These are phyloP conservation scores for Coprinopsis strossmayeri DNA, from an alignment of 768 basidiomycete species.

Conservation along the genomic window DNA sequence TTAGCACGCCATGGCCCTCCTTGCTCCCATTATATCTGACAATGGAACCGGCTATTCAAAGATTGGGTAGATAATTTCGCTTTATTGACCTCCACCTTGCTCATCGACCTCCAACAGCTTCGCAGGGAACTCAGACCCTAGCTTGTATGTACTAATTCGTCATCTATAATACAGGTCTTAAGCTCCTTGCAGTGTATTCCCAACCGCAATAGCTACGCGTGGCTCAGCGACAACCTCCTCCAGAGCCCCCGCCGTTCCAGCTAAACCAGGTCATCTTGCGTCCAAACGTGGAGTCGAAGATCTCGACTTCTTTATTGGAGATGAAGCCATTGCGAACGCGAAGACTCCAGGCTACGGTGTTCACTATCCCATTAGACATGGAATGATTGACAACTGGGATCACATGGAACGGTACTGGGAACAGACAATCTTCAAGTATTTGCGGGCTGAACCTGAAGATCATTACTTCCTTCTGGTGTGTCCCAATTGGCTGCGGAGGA, in stretches of 20 bases:
- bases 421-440: constrained; percentile 99
- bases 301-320: constrained; percentile 99
- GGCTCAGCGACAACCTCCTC: constrained; percentile 59
- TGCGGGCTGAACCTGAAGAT: constrained; percentile 97
- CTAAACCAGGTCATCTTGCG: constrained; percentile 87
- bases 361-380: constrained; percentile 95
- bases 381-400: constrained; percentile 98
- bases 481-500: constrained; percentile 10
- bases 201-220: constrained; percentile 92
- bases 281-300: constrained; percentile 98
- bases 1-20: constrained; percentile 56
- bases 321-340: constrained; percentile 92
- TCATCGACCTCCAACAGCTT: constrained; percentile 47
- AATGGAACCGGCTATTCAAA: constrained; percentile 98
- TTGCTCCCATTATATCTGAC: constrained; percentile 95
- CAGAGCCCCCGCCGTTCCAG: constrained; percentile 71
- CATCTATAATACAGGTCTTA: not conserved
- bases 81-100: not conserved
- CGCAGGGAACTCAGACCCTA: constrained; percentile 98
- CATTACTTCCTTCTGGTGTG: constrained; percentile 95
- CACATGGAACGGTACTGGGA: constrained; percentile 99
- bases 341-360: constrained; percentile 93
- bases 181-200: constrained; percentile 70
- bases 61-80: constrained; percentile 64
- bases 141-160: constrained; percentile 59